Base-by-base conservation (phyloP, 1,139 yeast species). In the Debaryomyces fabryi region DNA sequence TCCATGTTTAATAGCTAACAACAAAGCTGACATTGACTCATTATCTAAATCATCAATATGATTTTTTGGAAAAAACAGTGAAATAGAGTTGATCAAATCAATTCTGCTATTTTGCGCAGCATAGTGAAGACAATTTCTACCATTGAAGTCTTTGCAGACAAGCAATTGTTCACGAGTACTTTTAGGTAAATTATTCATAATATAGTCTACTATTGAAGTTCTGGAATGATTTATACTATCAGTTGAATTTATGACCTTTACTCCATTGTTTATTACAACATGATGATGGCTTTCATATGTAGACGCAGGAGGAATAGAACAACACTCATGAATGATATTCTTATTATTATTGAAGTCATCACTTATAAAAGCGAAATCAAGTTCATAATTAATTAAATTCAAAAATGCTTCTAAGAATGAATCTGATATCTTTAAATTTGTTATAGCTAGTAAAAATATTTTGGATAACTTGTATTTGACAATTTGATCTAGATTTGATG, bases 41-140 rank as follows among this genome's bases (percentile, higher is more conserved):
- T 83, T 84, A 61, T 87, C 93, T 50, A 83, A 67, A 39, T 72
- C 72, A 58, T 84, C 86, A 7, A 81, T 59, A 48, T 71, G 69
- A 1, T 58, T 58, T 38, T 54, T 60, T 1, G 80, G 79, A 49
- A 71, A 75, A 13, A 56, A 52, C 0, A 75, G 71, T 30, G 71
- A 63, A 12, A 85, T 63, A 1, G 78, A 64, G 36, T 71, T 70
- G 27, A 86, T 72, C 29, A 86, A 65, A 52, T 83, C 89, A 21
- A 74, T 62, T 50, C 88, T 68, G 42, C 87, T 86, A 54, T 79
- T 68, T 58, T 86, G 91, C 6, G 96, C 81, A 1, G 97, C 96
- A 63, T 92, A 90, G 65, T 93, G 98, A 12, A 93, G 69, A 35
- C 98, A 92, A 2, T 86, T 85, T 56, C 95, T 78, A 4, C 96